Evolutionary conservation across 2,329 filamentous ascomycete species (phyloP).

Genomic region (Stachybotrys chartarum): DNA sequence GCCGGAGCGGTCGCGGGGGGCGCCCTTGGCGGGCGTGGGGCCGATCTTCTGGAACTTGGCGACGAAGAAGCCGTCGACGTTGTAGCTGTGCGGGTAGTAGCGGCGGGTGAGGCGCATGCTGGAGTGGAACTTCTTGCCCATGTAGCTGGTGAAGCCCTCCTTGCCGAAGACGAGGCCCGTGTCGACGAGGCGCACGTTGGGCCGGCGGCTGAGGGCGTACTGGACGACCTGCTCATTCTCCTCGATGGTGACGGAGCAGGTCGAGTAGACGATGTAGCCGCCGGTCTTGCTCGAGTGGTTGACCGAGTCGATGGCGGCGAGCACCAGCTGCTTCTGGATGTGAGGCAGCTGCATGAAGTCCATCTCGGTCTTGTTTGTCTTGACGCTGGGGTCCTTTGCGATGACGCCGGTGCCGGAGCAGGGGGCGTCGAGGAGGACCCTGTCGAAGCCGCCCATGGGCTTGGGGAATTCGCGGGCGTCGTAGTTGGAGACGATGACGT

Average conservation of each 20-base stretch:
- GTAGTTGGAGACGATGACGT: constrained; percentile 92
- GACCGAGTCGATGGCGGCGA: constrained; percentile 90
- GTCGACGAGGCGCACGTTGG: constrained; percentile 89
- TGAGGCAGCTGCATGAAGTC: constrained; percentile 94
- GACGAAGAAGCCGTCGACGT: constrained; percentile 97
- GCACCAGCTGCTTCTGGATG: constrained; percentile 86
- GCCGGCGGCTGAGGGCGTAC: constrained; percentile 83
- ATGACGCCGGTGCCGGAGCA: constrained; percentile 98
- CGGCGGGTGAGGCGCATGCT: constrained; percentile 75
- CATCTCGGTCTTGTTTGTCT: constrained; percentile 95
- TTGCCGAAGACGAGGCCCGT: constrained; percentile 86
- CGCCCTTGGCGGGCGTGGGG: constrained; percentile 55
- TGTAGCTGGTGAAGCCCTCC: constrained; percentile 85
- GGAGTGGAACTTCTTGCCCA: constrained; percentile 85
- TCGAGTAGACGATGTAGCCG: constrained; percentile 94
- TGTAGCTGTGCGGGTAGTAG: constrained; percentile 87
- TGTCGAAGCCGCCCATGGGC: constrained; percentile 92
- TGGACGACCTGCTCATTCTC: constrained; percentile 88
- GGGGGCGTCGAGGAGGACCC: constrained; percentile 87
- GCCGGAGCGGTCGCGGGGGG: constrained; percentile 23
- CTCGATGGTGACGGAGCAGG: constrained; percentile 88
- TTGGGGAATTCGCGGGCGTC: constrained; percentile 90
- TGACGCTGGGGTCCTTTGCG: constrained; percentile 91
- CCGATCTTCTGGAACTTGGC: constrained; percentile 94
- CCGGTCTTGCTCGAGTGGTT: constrained; percentile 89